Base-by-base conservation (phyloP, 1,284 basidiomycete species). In the Rhodotorula sp. region DNA sequence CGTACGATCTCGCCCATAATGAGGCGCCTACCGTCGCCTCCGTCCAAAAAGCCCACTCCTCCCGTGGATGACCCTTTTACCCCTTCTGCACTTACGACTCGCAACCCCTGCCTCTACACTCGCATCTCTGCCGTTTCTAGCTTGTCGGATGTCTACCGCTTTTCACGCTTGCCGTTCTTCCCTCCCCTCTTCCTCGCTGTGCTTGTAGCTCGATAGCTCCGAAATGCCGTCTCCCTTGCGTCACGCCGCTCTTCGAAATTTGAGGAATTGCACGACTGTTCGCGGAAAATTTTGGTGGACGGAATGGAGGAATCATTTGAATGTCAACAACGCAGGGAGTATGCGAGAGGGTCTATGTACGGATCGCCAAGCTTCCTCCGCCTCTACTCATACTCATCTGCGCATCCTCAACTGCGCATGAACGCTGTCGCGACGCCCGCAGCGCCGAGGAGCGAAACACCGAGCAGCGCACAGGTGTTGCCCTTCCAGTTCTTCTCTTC, bases 361-460 rank as follows among this genome's bases (percentile, higher is more conserved):
- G 34, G 34, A 15, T 56, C 34, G n/a, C n/a, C n/a, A n/a, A n/a
- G n/a, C n/a, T n/a, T 36, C 55, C 19, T 13, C 22, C 53, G 21
- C 8, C 55, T 56, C 34, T n/a, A 56, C 29, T n/a, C n/a, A n/a
- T n/a, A n/a, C n/a, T n/a, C n/a, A n/a, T n/a, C n/a, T n/a, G 34
- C 29, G n/a, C 50, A 12, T 12, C 15, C 50, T 51, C 50, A 51
- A n/a, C 50, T 29, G 50, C 50, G 60, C 51, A 66, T 19, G 41
- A 34, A 13, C 22, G 58, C 36, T 10, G 41, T 37, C 21, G 53
- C 37, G 32, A 69, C 25, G 51, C 57, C 62, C 0, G 56, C 51
- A 10, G 51, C 46, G 46, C 60, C 66, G 37, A 67, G 54, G 32
- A 67, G 50, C 25, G 55, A n/a, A 22, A 67, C 46, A 4, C 66